Conservation (phyloP, 1,284 basidiomycete species). For the Tilletia horrida region DNA sequence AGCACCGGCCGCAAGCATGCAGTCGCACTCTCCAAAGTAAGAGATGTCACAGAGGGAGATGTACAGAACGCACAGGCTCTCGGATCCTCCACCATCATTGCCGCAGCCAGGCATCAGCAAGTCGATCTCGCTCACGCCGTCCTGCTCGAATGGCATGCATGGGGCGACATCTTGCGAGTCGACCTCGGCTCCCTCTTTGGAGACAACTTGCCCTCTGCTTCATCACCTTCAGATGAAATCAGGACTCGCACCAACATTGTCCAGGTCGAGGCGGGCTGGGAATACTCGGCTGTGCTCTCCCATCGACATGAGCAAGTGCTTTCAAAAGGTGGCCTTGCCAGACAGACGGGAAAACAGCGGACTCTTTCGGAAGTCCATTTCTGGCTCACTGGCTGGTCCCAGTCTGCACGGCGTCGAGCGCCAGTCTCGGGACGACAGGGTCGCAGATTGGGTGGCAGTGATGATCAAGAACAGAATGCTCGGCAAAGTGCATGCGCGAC, state of each 20-base stretch:
- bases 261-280: slow-evolving; percentile 42
- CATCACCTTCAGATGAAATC: not conserved
- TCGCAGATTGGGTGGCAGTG: not conserved
- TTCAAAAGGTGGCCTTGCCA: too few species aligned
- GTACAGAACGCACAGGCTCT: not conserved
- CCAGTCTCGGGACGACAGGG: not conserved
- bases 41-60: not conserved
- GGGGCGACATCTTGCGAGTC: slow-evolving; percentile 26
- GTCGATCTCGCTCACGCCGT: slow-evolving; percentile 16
- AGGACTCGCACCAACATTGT: slow-evolving; percentile 20
- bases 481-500: not conserved
- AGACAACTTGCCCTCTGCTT: not conserved
- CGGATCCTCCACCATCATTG: not conserved
- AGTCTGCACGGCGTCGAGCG: not conserved
- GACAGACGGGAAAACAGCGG: slow-evolving; percentile 24
- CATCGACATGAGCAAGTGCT: slow-evolving; percentile 9
- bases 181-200: slow-evolving; percentile 12
- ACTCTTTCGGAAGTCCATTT: slow-evolving; percentile 6
- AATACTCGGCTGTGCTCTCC: slow-evolving; percentile 29
- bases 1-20: slow-evolving; percentile 69
- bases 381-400: slow-evolving; percentile 6
- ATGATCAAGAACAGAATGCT: not conserved
- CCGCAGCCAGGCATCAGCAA: not conserved
- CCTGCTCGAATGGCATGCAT: slow-evolving; percentile 36
- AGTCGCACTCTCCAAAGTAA: slow-evolving; percentile 58